These are phyloP conservation scores for Suillus fuscotomentosus DNA, from an alignment of 768 basidiomycete species.

Conservation along the genomic window DNA sequence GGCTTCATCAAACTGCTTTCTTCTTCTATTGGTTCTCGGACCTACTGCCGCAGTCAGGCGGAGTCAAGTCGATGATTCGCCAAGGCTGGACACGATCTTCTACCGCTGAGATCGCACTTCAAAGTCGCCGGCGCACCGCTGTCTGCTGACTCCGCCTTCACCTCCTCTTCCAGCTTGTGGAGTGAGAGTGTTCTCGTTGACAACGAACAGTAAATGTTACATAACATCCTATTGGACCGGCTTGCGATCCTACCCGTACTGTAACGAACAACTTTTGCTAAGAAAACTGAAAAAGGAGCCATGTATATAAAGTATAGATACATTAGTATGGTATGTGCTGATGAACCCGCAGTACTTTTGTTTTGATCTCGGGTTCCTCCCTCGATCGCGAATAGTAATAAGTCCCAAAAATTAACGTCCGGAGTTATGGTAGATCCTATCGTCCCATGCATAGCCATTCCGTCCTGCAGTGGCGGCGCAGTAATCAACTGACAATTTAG, in stretches of 20 bases:
- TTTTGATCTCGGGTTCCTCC: neutral
- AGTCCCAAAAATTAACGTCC: conserved; percentile 22
- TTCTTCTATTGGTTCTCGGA: neutral
- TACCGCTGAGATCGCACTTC: conserved; percentile 7
- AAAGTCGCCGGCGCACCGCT: neutral
- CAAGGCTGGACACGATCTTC: neutral
- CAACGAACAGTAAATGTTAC: neutral
- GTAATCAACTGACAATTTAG: conserved; percentile 16
- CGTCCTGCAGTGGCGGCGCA: conserved; percentile 21
- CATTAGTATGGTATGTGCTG: conserved; percentile 3
- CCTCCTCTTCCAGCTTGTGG: conserved; percentile 1
- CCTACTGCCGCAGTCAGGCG: neutral
- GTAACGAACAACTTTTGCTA: neutral
- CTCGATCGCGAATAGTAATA: conserved; percentile 3
- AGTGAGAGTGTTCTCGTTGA: neutral
- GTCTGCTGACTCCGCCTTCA: neutral
- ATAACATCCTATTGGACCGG: neutral
- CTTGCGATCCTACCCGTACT: neutral
- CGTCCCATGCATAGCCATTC: conserved; percentile 17
- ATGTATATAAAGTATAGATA: conserved; percentile 1
- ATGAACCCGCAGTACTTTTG: conserved; percentile 4
- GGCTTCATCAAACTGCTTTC: neutral
- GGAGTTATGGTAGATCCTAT: conserved; percentile 22
- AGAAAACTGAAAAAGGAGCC: no score
- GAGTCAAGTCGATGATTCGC: neutral